Evolutionary conservation across 148 eudicot species (phyloP), one percentile per base, ranked within the genome.

Genomic region (Fagopyrum tataricum): DNA sequence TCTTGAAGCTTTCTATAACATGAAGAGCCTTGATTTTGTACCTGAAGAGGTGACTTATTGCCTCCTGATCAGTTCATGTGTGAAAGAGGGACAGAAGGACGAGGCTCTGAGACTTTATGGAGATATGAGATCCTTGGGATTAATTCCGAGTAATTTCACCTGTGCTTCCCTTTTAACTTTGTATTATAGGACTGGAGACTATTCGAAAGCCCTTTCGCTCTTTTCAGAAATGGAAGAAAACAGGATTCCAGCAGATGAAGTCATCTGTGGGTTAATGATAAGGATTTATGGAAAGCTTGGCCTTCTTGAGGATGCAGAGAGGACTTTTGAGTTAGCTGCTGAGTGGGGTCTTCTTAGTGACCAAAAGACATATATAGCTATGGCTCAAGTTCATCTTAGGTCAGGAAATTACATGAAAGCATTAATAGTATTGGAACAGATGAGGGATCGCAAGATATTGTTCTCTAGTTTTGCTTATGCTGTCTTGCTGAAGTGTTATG

Each of bases 221-320:
- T 91, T 93, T 51, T 81, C 88, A 37, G 95, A 93, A 72, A 93
- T 93, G 98, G 97, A 84, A 73, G 89, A 78, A 42, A 75, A 78
- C 77, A 85, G 83, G 68, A 79, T 93, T 64, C 79, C 72, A 72
- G 90, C 84, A 64, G 98, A 93, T 82, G 95, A 93, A 83, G 92
- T 89, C 77, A 93, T 93, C 15, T 85, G 82, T 79, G 95, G 98
- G 71, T 83, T 91, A 79, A 89, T 93, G 67, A 81, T 93, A 64
- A 84, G 94, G 75, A 91, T 93, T 79, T 93, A 93, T 80, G 98
- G 97, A 11, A 91, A 89, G 85, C 89, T 93, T 71, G 98, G 91
- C 67, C 95, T 93, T 44, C 84, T 80, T 74, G 92, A 86, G 76
- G 97, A 93, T 83, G 98, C 97, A 59, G 62, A 81, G 72, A 88